phyloP scores from a whole-genome alignment of 2,329 filamentous ascomycete genomes.

The Penicillium paneum region DNA sequence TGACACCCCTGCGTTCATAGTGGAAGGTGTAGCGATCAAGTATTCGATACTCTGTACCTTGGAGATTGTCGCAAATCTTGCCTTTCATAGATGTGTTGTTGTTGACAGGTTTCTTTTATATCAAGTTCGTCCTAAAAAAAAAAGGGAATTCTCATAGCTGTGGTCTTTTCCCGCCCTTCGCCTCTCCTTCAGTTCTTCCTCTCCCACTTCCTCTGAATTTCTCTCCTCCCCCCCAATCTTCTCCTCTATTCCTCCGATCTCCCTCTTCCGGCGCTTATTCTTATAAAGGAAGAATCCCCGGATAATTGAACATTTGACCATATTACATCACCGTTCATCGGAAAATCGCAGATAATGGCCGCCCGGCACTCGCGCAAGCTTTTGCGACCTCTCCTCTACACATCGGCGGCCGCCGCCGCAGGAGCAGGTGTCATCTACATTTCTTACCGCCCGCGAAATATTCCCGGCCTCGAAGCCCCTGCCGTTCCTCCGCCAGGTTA shows the following conservation, averaged over 20 bases:
- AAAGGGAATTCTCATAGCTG: neutral
- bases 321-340: neutral
- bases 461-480: constrained; percentile 61
- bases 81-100: constrained; percentile 2
- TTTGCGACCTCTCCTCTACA: constrained; percentile 58
- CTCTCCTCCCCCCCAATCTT: neutral
- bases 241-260: neutral
- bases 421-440: constrained; percentile 59
- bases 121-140: no score
- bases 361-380: constrained; percentile 47
- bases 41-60: constrained; percentile 1
- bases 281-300: neutral
- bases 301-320: neutral
- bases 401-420: constrained; percentile 52
- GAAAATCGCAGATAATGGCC: constrained; percentile 33
- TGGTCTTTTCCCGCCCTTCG: constrained; percentile 1
- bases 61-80: constrained; percentile 9
- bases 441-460: constrained; percentile 61
- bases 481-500: constrained; percentile 62
- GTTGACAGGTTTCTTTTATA: neutral
- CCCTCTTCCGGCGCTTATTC: neutral
- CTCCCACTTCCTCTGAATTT: neutral
- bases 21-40: constrained; percentile 23
- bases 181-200: neutral
- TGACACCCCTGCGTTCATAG: constrained; percentile 7